phyloP scores from a whole-genome alignment of 2,329 filamentous ascomycete species.

The Rhytidhysteron rufulum region DNA sequence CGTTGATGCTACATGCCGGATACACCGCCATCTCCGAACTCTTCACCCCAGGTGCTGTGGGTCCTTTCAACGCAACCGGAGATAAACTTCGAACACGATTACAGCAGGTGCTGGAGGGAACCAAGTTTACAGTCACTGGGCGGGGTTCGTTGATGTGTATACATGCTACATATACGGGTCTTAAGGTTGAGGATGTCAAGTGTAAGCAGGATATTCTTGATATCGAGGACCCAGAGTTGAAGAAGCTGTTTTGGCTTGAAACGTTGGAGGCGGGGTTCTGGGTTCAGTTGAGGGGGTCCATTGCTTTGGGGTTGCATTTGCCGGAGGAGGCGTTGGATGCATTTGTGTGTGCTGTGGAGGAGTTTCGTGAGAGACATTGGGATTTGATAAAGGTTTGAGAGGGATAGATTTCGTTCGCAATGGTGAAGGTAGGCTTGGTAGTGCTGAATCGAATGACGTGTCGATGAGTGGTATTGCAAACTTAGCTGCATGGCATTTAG shows the following conservation, averaged over 20 bases:
- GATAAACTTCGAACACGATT: conserved; percentile 25
- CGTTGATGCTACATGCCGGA: conserved; percentile 57
- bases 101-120: conserved; percentile 23
- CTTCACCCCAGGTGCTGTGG: conserved; percentile 29
- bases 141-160: conserved; percentile 34
- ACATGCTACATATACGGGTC: conserved; percentile 29
- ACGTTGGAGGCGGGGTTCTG: conserved; percentile 37
- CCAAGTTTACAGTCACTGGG: conserved; percentile 35
- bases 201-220: background rate
- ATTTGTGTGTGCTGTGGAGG: conserved; percentile 20
- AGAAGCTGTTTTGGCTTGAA: conserved; percentile 34
- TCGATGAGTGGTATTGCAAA: no score
- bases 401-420: no score
- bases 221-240: conserved; percentile 23
- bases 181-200: background rate
- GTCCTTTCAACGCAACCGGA: conserved; percentile 26
- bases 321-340: conserved; percentile 28
- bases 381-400: conserved; percentile 10
- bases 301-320: conserved; percentile 33
- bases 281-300: conserved; percentile 29
- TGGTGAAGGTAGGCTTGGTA: no score
- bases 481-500: no score
- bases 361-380: conserved; percentile 17
- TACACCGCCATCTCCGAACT: conserved; percentile 35
- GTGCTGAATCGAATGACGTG: no score